Conservation (phyloP, 345 rosid genomes). For the Camelina neglecta region DNA sequence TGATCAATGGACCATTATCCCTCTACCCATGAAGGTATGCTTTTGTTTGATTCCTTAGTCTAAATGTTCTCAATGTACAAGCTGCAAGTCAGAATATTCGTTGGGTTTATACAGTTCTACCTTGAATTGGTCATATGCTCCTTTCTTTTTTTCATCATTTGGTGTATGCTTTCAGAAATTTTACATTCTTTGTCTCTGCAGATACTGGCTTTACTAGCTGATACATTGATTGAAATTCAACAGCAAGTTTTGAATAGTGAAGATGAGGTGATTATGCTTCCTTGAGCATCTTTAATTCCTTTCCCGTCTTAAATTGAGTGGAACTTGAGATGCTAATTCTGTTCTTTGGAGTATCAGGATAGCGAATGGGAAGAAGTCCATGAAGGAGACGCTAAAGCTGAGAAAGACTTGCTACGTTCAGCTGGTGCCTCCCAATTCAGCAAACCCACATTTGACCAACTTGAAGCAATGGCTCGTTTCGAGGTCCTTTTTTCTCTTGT, state of each 20-base stretch:
- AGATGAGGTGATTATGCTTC: slow-evolving; percentile 61
- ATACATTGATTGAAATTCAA: slow-evolving; percentile 76
- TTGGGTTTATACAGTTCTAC: slow-evolving; percentile 20
- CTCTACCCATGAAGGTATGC: slow-evolving; percentile 80
- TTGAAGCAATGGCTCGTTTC: slow-evolving; percentile 77
- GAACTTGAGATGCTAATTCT: slow-evolving; percentile 26
- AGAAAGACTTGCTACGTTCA: slow-evolving; percentile 53
- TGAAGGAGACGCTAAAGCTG: slow-evolving; percentile 58
- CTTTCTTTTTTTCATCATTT: slow-evolving; percentile 21
- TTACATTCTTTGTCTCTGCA: slow-evolving; percentile 41
- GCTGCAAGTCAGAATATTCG: slow-evolving; percentile 21
- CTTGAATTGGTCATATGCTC: slow-evolving; percentile 11
- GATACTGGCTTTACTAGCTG: slow-evolving; percentile 83
- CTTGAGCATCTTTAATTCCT: slow-evolving; percentile 16
- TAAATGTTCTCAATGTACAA: slow-evolving; percentile 1
- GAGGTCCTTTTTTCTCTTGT: slow-evolving; percentile 52
- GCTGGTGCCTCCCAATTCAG: slow-evolving; percentile 53
- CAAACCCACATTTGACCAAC: slow-evolving; percentile 72
- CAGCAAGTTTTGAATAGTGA: slow-evolving; percentile 68
- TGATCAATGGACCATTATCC: slow-evolving; percentile 80
- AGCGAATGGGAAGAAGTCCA: slow-evolving; percentile 91
- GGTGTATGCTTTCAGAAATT: slow-evolving; percentile 24
- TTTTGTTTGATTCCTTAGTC: slow-evolving; percentile 24
- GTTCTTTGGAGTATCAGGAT: slow-evolving; percentile 49
- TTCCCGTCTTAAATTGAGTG: background rate